These are phyloP conservation scores for Solanum pimpinellifolium DNA, from an alignment of 257 asterid species.

Conservation along the genomic window DNA sequence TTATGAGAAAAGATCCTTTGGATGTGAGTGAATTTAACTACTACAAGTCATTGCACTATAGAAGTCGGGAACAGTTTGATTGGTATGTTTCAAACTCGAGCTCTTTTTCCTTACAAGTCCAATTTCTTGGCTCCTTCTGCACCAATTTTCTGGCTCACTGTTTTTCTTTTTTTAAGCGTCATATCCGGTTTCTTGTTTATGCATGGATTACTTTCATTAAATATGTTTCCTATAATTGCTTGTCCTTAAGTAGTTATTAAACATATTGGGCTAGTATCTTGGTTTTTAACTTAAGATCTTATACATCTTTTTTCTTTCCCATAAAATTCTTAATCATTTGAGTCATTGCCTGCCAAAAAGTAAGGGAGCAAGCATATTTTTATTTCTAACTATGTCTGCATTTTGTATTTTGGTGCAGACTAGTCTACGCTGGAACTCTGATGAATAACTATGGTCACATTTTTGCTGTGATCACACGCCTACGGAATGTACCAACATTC, in stretches of 20 bases:
- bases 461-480: not conserved
- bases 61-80: conserved; percentile 62
- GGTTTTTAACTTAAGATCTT: not conserved
- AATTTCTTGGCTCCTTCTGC: not conserved
- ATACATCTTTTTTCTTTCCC: not conserved
- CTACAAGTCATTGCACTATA: conserved; percentile 4
- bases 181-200: too few species aligned
- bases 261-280: not conserved
- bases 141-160: not conserved
- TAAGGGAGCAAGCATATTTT: not conserved
- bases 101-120: not conserved
- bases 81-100: conserved; percentile 23
- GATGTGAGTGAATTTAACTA: conserved; percentile 67
- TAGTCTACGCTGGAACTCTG: not conserved
- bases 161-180: not conserved
- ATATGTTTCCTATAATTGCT: not conserved
- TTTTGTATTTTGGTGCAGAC: not conserved
- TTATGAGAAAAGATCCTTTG: conserved; percentile 54
- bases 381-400: not conserved
- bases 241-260: not conserved
- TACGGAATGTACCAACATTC: not conserved
- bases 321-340: not conserved
- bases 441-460: not conserved
- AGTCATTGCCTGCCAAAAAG: not conserved
- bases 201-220: too few species aligned